phyloP scores from a whole-genome alignment of 2,329 filamentous ascomycete genomes.

The Botrytis fragariae region DNA sequence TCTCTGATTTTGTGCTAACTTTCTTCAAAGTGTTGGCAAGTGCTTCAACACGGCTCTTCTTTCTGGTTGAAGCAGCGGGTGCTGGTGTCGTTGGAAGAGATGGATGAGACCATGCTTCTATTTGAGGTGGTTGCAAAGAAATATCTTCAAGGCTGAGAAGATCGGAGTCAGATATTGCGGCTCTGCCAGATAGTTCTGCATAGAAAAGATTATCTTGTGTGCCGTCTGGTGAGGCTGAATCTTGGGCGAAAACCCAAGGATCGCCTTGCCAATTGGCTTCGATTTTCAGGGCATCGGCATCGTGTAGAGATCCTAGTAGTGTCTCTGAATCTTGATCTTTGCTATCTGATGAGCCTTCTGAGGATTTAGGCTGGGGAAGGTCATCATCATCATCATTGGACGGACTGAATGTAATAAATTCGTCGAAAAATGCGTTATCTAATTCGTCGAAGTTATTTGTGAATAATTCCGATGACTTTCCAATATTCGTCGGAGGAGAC shows the following conservation, averaged over 20 bases:
- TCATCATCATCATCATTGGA: constrained; percentile 48
- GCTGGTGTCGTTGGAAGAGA: constrained; percentile 33
- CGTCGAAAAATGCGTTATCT: constrained; percentile 61
- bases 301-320: constrained; percentile 26
- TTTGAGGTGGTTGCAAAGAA: constrained; percentile 31
- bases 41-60: constrained; percentile 39
- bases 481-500: constrained; percentile 33
- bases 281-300: constrained; percentile 22
- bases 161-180: constrained; percentile 37
- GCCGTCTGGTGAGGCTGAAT: constrained; percentile 25
- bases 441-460: constrained; percentile 49
- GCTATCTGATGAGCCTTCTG: constrained; percentile 49
- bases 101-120: constrained; percentile 22
- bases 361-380: constrained; percentile 49
- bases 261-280: constrained; percentile 25
- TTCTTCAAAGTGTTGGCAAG: constrained; percentile 47
- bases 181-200: constrained; percentile 32
- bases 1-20: constrained; percentile 35
- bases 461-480: constrained; percentile 53
- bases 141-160: constrained; percentile 37
- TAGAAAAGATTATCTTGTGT: constrained; percentile 30
- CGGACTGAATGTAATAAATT: constrained; percentile 59
- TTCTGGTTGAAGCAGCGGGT: constrained; percentile 23
- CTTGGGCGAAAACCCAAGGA: constrained; percentile 24
- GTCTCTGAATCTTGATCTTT: constrained; percentile 26